phyloP scores from a whole-genome alignment of 116 monocot genomes.

The Iris pallida region DNA sequence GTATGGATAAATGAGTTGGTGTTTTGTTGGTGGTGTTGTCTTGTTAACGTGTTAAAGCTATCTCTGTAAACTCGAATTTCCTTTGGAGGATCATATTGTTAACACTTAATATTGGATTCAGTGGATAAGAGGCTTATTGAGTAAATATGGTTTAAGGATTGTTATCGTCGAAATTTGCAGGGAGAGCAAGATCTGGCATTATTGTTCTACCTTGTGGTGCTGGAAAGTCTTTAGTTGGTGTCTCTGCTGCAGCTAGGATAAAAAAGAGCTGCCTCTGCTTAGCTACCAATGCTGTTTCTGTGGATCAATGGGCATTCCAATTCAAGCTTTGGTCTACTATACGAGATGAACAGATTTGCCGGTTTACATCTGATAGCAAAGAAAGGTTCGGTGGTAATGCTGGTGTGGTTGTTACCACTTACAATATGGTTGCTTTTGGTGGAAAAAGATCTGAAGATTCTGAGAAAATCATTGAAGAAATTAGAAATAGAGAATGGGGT shows the following conservation, averaged over 20 bases:
- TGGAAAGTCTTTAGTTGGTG: conserved; percentile 96
- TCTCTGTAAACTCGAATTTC: too few relatives aligned
- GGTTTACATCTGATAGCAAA: conserved; percentile 97
- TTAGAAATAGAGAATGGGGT: conserved; percentile 98
- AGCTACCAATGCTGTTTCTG: conserved; percentile 98
- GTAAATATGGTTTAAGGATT: not conserved
- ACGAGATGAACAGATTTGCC: conserved; percentile 90
- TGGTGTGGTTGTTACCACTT: conserved; percentile 96
- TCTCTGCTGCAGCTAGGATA: conserved; percentile 90
- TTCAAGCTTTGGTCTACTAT: conserved; percentile 98
- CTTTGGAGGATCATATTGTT: too few relatives aligned
- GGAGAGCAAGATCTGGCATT: conserved; percentile 96
- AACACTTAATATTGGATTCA: too few relatives aligned
- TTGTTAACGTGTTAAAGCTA: too few relatives aligned
- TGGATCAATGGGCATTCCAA: conserved; percentile 99
- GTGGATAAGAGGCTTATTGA: too few relatives aligned
- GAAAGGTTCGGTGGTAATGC: conserved; percentile 94
- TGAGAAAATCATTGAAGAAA: conserved; percentile 98
- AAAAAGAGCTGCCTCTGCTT: conserved; percentile 91
- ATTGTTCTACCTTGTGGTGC: conserved; percentile 99
- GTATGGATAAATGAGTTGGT: too few relatives aligned
- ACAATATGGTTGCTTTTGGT: conserved; percentile 99
- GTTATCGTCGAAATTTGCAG: conserved; percentile 27
- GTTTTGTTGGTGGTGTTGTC: too few relatives aligned
- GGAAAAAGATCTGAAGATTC: conserved; percentile 98